These are phyloP conservation scores for Linnemannia zychae DNA, from an alignment of 192 early-diverging fungal genomes.

Conservation along the genomic window DNA sequence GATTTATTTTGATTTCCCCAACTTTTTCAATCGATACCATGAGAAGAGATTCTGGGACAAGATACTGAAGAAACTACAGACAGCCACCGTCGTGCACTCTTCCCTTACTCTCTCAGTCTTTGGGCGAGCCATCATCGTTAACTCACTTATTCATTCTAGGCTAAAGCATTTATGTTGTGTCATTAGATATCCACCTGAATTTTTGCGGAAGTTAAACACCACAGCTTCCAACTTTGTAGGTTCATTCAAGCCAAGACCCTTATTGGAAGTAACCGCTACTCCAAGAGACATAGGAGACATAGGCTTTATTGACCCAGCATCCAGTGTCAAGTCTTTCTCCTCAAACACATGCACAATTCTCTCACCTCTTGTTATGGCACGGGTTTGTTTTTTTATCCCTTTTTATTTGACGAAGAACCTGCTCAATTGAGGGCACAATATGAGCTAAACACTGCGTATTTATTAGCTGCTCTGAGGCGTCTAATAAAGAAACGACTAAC, in stretches of 20 bases:
- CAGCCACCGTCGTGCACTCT: not conserved
- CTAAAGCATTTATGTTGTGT: not conserved
- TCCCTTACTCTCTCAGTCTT: not conserved
- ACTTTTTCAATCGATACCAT: not conserved
- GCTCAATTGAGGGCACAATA: too few species aligned
- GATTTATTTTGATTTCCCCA: not conserved
- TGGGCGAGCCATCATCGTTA: not conserved
- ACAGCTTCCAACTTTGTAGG: not conserved
- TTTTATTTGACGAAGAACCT: too few species aligned
- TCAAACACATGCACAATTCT: not conserved
- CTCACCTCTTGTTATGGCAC: too few species aligned
- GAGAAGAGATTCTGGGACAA: not conserved
- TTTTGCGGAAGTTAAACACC: not conserved
- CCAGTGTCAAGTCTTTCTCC: not conserved
- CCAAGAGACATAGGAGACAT: conserved; percentile 1
- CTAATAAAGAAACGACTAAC: too few species aligned
- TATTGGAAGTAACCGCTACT: too few species aligned
- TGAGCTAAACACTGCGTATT: too few species aligned
- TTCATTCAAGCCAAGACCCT: not conserved
- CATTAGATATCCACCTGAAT: not conserved
- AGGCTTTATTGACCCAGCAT: not conserved
- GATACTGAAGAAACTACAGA: not conserved
- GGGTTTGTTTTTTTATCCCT: too few species aligned
- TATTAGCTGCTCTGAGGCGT: too few species aligned
- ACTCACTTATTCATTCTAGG: not conserved